These are phyloP conservation scores for Candida glucosophila DNA, from an alignment of 1,139 yeast species.

Conservation along the genomic window DNA sequence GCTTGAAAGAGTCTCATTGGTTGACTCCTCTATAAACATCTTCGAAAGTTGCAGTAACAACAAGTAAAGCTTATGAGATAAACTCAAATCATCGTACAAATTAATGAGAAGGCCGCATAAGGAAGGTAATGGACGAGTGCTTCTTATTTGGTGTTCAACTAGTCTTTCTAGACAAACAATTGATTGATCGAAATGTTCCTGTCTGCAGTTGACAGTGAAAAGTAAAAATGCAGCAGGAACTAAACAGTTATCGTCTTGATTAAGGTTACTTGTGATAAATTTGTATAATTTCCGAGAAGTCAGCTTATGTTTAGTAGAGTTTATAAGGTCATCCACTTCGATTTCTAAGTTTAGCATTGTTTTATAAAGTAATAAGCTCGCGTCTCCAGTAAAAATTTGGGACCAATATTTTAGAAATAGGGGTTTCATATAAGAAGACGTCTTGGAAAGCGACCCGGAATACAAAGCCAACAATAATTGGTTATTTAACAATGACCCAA, in stretches of 20 bases:
- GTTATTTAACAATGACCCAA: slow-evolving; percentile 32
- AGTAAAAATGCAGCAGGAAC: slow-evolving; percentile 33
- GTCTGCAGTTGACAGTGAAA: slow-evolving; percentile 33
- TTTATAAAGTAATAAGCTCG: slow-evolving; percentile 23
- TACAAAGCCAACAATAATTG: slow-evolving; percentile 32
- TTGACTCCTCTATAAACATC: neutral
- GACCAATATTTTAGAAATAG: slow-evolving; percentile 13
- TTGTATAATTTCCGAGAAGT: slow-evolving; percentile 21
- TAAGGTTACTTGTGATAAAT: slow-evolving; percentile 8
- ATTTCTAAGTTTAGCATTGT: slow-evolving; percentile 21
- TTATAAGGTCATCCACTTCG: slow-evolving; percentile 18
- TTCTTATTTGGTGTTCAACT: slow-evolving; percentile 11
- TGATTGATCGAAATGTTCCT: slow-evolving; percentile 38
- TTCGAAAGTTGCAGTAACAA: slow-evolving; percentile 1
- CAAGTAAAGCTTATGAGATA: neutral
- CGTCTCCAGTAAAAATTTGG: slow-evolving; percentile 22
- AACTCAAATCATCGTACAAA: slow-evolving; percentile 28
- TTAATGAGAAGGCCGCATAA: slow-evolving; percentile 38
- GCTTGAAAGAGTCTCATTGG: neutral
- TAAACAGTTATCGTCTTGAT: slow-evolving; percentile 9
- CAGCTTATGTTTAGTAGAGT: slow-evolving; percentile 8
- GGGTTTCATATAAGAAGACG: slow-evolving; percentile 16
- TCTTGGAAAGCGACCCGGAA: slow-evolving; percentile 25
- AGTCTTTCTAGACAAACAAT: slow-evolving; percentile 31
- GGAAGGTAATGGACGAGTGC: slow-evolving; percentile 25